Conservation (phyloP, 2,329 filamentous ascomycete species). For the Pseudogymnoascus sp. region DNA sequence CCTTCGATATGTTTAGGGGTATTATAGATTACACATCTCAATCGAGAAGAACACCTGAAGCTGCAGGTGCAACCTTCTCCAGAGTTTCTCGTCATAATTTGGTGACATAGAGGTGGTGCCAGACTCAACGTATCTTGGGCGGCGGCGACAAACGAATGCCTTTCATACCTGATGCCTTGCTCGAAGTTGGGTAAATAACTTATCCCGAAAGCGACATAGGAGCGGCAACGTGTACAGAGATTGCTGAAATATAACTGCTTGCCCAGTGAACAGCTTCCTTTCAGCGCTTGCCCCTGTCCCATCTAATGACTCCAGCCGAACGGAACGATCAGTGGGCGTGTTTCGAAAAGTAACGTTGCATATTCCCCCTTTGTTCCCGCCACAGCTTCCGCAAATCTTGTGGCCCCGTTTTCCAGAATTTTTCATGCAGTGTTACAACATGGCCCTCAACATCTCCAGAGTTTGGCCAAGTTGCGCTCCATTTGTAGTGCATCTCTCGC, state of each 20-base stretch:
- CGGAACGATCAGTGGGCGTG: background rate
- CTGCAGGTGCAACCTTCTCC: background rate
- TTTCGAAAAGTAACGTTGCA: slow-evolving; percentile 2
- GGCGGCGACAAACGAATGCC: background rate
- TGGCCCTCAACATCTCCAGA: slow-evolving; percentile 29
- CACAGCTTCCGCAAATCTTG: slow-evolving; percentile 19
- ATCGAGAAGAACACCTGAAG: background rate
- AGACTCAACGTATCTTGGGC: background rate
- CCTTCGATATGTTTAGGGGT: background rate
- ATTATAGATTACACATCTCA: background rate
- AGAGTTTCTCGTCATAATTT: background rate
- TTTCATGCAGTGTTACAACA: slow-evolving; percentile 33
- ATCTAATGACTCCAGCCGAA: too few relatives aligned
- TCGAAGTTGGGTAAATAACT: background rate
- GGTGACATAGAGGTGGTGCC: background rate
- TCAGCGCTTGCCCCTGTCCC: background rate
- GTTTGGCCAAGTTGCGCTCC: slow-evolving; percentile 35
- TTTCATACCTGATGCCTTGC: background rate
- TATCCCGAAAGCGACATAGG: background rate
- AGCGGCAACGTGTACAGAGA: background rate
- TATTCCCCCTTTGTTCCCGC: slow-evolving; percentile 9
- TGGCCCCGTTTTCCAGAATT: slow-evolving; percentile 29
- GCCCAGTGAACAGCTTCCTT: background rate
- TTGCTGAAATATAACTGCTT: background rate
- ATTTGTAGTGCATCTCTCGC: slow-evolving; percentile 32